These are phyloP conservation scores for Aeminium ludgeri DNA, from an alignment of 495 filamentous ascomycete species.

Conservation along the genomic window DNA sequence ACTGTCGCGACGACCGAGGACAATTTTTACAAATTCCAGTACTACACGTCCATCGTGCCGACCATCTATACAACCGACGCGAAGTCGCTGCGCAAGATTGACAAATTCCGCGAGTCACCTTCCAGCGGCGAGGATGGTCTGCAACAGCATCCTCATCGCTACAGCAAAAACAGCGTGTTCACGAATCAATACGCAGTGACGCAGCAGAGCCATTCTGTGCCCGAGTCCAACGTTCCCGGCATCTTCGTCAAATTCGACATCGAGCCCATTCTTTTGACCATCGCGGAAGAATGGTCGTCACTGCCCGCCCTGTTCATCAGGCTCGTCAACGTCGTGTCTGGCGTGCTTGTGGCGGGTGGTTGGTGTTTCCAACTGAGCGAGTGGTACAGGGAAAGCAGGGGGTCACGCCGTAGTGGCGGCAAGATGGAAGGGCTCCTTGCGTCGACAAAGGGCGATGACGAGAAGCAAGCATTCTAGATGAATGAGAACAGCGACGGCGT, in stretches of 20 bases:
- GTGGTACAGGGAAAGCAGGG: slow-evolving; percentile 42
- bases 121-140: slow-evolving; percentile 13
- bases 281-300: slow-evolving; percentile 64
- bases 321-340: slow-evolving; percentile 48
- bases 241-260: slow-evolving; percentile 99
- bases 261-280: slow-evolving; percentile 76
- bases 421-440: too few species aligned
- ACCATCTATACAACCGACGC: slow-evolving; percentile 69
- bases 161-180: slow-evolving; percentile 41
- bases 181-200: slow-evolving; percentile 99
- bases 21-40: slow-evolving; percentile 94
- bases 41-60: slow-evolving; percentile 91
- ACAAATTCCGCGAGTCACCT: slow-evolving; percentile 12
- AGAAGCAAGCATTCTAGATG: too few species aligned
- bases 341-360: slow-evolving; percentile 45
- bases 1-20: slow-evolving; percentile 57
- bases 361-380: slow-evolving; percentile 44
- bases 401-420: too few species aligned
- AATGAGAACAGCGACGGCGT: too few species aligned
- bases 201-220: slow-evolving; percentile 51
- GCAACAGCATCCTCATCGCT: slow-evolving; percentile 16
- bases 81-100: slow-evolving; percentile 17
- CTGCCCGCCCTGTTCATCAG: slow-evolving; percentile 61
- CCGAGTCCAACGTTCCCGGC: slow-evolving; percentile 61
- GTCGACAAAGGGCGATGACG: too few species aligned